A percentile compares a stretch with the other conserved stretches of the same genome.
Conservation (phyloP, 2,329 filamentous ascomycete genomes). For the Trichothecium roseum region DNA sequence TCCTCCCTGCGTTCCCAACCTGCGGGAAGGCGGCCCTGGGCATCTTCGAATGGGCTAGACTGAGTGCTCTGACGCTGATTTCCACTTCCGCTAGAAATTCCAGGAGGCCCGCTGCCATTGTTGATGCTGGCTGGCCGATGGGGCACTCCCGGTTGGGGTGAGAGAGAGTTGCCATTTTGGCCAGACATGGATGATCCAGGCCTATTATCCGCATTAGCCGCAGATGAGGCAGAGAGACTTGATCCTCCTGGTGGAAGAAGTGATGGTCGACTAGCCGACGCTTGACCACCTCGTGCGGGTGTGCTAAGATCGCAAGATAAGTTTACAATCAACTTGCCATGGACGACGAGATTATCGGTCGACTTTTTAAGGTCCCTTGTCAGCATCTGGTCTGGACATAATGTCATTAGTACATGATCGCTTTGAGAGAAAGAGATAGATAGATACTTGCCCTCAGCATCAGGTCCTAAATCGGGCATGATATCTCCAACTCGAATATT, state of each 20-base stretch:
- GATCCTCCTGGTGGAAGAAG: constrained; percentile 30
- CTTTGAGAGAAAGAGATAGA: neutral
- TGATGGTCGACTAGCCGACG: constrained; percentile 32
- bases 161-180: constrained; percentile 30
- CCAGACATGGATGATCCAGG: constrained; percentile 44
- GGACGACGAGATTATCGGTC: constrained; percentile 93
- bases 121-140: constrained; percentile 38
- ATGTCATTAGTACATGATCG: constrained; percentile 21
- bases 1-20: constrained; percentile 97
- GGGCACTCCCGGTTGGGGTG: constrained; percentile 30
- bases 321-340: constrained; percentile 95
- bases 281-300: constrained; percentile 46
- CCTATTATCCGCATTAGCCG: constrained; percentile 34
- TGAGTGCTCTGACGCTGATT: constrained; percentile 22
- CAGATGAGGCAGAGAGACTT: constrained; percentile 30
- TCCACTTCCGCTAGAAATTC: constrained; percentile 10
- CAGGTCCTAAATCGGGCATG: constrained; percentile 71
- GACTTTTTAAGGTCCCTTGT: constrained; percentile 96
- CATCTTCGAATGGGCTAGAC: constrained; percentile 90
- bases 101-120: constrained; percentile 17
- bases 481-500: constrained; percentile 94
- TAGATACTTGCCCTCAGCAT: constrained; percentile 68
- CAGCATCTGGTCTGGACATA: constrained; percentile 82
- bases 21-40: constrained; percentile 81
- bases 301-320: constrained; percentile 79